A percentile compares a stretch with the other conserved stretches of the same genome.
phyloP scores from a whole-genome alignment of 1,284 basidiomycete species.

The Ganoderma multipileum region DNA sequence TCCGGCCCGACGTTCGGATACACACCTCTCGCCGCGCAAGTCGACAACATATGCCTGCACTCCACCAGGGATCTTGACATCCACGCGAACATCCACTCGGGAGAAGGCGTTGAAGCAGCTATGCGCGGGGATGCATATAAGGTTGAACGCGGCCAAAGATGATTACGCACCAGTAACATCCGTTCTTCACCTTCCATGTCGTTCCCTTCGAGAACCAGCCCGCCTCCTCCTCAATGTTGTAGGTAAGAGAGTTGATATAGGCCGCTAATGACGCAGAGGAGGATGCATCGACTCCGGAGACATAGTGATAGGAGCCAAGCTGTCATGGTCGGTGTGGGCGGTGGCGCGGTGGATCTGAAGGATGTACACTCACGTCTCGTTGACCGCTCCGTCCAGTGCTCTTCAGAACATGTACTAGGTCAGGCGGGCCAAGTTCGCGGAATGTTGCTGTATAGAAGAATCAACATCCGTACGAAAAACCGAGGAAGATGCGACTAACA shows the following conservation, averaged over 20 bases:
- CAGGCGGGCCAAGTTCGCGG: slow-evolving; percentile 96
- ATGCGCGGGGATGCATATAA: neutral
- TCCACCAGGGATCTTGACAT: slow-evolving; percentile 98
- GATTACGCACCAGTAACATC: slow-evolving; percentile 88
- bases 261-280: slow-evolving; percentile 97
- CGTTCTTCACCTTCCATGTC: slow-evolving; percentile 93
- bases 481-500: slow-evolving; percentile 58
- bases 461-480: slow-evolving; percentile 23
- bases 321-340: slow-evolving; percentile 41
- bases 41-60: slow-evolving; percentile 96
- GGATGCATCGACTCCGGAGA: slow-evolving; percentile 97
- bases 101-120: slow-evolving; percentile 99
- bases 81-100: slow-evolving; percentile 94
- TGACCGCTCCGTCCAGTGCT: slow-evolving; percentile 84
- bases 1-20: slow-evolving; percentile 12
- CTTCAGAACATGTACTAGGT: slow-evolving; percentile 96
- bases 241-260: slow-evolving; percentile 97
- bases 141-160: neutral
- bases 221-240: slow-evolving; percentile 90
- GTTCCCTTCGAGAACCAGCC: slow-evolving; percentile 92
- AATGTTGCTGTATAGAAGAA: slow-evolving; percentile 75
- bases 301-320: slow-evolving; percentile 93
- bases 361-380: slow-evolving; percentile 74
- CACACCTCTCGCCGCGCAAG: slow-evolving; percentile 90
- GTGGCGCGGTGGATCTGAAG: slow-evolving; percentile 15